Evolutionary conservation across 164 flowering plant species (phyloP).

Genomic region (Magnolia officinalis): DNA sequence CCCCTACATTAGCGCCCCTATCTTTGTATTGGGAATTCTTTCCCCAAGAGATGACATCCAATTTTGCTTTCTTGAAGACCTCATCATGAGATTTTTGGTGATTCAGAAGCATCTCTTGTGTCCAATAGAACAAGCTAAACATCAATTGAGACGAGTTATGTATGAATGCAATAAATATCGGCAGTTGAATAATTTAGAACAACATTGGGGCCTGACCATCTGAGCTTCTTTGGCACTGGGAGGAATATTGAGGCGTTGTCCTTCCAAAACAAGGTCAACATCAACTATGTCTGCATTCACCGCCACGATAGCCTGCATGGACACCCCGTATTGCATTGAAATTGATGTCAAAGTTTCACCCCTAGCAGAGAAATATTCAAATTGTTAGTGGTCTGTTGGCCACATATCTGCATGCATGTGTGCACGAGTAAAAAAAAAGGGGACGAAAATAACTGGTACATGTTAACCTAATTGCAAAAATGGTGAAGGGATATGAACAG

Average conservation of each 20-base stretch:
- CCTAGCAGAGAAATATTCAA: slow-evolving; percentile 21
- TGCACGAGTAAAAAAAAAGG: not conserved
- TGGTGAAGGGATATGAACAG: not conserved
- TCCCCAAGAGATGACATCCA: no score
- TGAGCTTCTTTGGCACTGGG: slow-evolving; percentile 7
- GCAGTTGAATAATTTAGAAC: not conserved
- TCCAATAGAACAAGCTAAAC: not conserved
- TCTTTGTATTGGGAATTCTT: no score
- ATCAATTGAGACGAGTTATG: not conserved
- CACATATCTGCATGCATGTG: not conserved
- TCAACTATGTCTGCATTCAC: slow-evolving; percentile 31
- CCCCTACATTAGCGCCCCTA: no score
- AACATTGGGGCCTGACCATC: slow-evolving; percentile 23
- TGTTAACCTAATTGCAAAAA: not conserved
- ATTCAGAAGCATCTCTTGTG: not conserved
- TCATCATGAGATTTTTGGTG: no score
- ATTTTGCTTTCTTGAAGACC: no score
- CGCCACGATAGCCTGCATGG: slow-evolving; percentile 30
- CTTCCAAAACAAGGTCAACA: slow-evolving; percentile 32
- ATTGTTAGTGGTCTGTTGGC: not conserved
- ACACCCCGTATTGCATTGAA: slow-evolving; percentile 34
- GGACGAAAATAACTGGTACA: not conserved
- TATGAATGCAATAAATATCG: not conserved
- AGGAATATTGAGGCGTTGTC: slow-evolving; percentile 39
- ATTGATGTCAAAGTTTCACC: slow-evolving; percentile 46